Evolutionary conservation across 2,329 filamentous ascomycete genomes (phyloP).

Genomic region (Aspergillus novoparasiticus): DNA sequence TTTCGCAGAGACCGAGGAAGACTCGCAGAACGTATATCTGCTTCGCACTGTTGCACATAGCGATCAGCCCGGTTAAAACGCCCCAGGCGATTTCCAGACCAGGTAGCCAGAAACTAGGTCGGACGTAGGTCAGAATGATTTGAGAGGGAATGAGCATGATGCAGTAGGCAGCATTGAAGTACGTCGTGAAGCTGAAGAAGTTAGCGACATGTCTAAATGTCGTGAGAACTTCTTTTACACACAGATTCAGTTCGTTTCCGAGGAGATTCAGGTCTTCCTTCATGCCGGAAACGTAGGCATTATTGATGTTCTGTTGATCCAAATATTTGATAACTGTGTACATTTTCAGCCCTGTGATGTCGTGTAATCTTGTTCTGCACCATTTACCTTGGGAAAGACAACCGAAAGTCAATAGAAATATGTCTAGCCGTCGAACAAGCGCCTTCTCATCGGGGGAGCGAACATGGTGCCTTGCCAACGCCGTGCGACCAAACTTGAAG

Average conservation of each 20-base stretch:
- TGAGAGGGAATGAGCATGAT: background rate
- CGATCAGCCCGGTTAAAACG: background rate
- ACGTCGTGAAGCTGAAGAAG: background rate
- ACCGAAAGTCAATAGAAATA: background rate
- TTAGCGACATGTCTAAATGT: background rate
- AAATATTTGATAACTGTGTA: background rate
- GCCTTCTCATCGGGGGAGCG: background rate
- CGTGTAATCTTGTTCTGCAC: background rate
- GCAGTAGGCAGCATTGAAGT: conserved; percentile 3
- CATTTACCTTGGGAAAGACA: background rate
- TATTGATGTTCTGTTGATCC: conserved; percentile 1
- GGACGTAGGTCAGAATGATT: background rate
- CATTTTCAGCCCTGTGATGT: no score
- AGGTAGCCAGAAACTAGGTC: background rate
- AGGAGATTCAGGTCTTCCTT: background rate
- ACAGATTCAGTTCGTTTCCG: conserved; percentile 1
- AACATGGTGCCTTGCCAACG: background rate
- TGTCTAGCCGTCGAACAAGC: background rate
- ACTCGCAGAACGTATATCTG: background rate
- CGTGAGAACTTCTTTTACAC: background rate
- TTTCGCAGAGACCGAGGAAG: background rate
- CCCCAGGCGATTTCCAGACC: conserved; percentile 1
- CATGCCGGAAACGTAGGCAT: conserved; percentile 3
- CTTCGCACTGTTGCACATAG: background rate
- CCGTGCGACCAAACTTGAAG: background rate